These are phyloP conservation scores for Blastobotrys arbuscula DNA, from an alignment of 1,139 yeast species.

Conservation along the genomic window DNA sequence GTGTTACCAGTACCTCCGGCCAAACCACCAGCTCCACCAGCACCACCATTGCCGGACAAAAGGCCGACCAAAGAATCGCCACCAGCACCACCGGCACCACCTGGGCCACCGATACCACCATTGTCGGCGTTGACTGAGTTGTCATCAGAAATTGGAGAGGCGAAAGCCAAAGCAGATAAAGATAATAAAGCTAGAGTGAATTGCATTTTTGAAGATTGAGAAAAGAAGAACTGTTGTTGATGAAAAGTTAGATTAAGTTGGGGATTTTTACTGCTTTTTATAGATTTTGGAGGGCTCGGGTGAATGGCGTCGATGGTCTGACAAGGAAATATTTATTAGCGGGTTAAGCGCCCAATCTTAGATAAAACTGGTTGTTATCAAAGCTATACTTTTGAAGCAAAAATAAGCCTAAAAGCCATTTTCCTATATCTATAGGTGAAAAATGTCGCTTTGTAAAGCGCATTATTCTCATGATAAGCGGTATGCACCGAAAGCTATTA, in stretches of 20 bases:
- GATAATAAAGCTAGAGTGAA: background rate
- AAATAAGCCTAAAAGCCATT: too few species aligned
- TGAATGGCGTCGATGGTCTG: too few species aligned
- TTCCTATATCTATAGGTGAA: too few species aligned
- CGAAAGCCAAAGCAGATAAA: background rate
- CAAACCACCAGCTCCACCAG: background rate
- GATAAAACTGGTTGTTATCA: background rate
- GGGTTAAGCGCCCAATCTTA: background rate
- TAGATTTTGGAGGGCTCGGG: too few species aligned
- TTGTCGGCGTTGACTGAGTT: background rate
- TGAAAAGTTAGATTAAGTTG: background rate
- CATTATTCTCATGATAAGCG: too few species aligned
- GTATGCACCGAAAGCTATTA: too few species aligned
- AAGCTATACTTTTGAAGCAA: background rate
- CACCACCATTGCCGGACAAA: background rate
- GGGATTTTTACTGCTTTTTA: background rate
- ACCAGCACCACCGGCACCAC: background rate
- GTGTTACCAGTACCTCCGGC: slow-evolving; percentile 4
- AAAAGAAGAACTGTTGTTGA: background rate
- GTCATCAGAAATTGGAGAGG: background rate
- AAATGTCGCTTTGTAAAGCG: too few species aligned
- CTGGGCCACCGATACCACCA: background rate
- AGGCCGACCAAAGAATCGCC: background rate
- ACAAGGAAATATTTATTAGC: too few species aligned
- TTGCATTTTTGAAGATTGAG: background rate